These are phyloP conservation scores for Alternaria triticimaculans DNA, from an alignment of 2,329 filamentous ascomycete species.

Conservation along the genomic window DNA sequence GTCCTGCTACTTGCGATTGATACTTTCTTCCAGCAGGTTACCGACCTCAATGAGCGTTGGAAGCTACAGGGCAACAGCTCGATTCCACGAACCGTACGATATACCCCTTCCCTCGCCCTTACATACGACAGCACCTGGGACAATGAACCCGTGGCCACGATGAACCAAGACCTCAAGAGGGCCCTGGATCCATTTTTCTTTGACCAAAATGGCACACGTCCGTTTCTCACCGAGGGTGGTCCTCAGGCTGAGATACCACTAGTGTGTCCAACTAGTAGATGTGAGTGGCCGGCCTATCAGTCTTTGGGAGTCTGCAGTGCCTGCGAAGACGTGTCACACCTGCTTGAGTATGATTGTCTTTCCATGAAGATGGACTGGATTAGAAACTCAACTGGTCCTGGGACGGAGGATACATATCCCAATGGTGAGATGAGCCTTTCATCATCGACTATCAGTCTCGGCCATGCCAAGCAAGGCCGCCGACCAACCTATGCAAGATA, in stretches of 20 bases:
- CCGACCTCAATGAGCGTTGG: constrained; percentile 12
- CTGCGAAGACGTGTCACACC: constrained; percentile 24
- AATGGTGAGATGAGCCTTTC: background rate
- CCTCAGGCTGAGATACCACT: constrained; percentile 33
- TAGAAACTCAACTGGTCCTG: constrained; percentile 2
- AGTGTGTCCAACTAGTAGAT: constrained; percentile 31
- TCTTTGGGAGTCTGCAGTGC: constrained; percentile 32
- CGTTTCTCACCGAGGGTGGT: constrained; percentile 16
- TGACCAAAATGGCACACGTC: constrained; percentile 24
- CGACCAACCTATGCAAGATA: background rate
- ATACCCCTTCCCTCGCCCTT: background rate
- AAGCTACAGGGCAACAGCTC: constrained; percentile 15
- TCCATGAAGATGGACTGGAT: constrained; percentile 25
- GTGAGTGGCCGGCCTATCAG: constrained; percentile 29
- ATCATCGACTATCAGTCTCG: background rate
- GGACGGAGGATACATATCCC: constrained; percentile 3
- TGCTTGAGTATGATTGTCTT: constrained; percentile 25
- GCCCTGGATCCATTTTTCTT: constrained; percentile 21
- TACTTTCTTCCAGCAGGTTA: constrained; percentile 42
- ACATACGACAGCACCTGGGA: background rate
- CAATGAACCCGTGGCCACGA: background rate
- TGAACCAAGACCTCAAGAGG: background rate
- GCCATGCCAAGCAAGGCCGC: background rate
- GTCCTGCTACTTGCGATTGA: constrained; percentile 31
- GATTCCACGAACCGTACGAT: constrained; percentile 16